Evolutionary conservation across 1,139 yeast species (phyloP), one percentile per base, ranked within the genome.

Genomic region (Geotrichum australiense): DNA sequence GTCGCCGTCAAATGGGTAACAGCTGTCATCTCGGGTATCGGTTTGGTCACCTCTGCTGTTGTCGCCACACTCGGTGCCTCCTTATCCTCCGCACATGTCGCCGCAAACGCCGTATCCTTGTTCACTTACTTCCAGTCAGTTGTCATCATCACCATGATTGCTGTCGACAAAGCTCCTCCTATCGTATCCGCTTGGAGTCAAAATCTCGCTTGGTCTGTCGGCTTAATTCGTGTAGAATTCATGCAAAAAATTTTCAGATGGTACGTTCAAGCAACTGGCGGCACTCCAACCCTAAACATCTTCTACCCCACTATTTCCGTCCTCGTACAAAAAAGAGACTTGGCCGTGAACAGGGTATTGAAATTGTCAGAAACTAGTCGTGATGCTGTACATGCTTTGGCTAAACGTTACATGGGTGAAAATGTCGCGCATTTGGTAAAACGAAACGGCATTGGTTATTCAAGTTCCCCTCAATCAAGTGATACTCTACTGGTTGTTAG

Each of bases 161-260:
- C 94, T 35, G 96, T 89, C 28, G 80, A 89, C 29, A 73, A 78
- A 50, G 89, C 87, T 4, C 98, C 98, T 4, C 98, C 98, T 16
- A 86, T 91, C 54, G 97, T 97, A 12, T 83, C 94, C 2, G 87
- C 97, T 10, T 91, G 98, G 98, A 79, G 94, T 31, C 96, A 91
- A 63, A 91, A 91, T 65, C 81, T 91, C 65, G 81, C 80, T 61
- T 91, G 98, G 98, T 79, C 96, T 10, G 74, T 91, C 67, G 98
- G 98, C 46, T 77, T 91, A 51, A 83, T 91, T 50, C 73, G 73
- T 49, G 76, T 78, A 12, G 65, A 64, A 5, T 86, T 89, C 58
- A 81, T 91, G 76, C 97, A 91, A 63, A 66, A 71, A 48, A 85
- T 89, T 50, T 84, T 93, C 53, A 72, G 83, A 56, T 91, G 98